phyloP scores from a whole-genome alignment of 2,329 filamentous ascomycete species.

The Thielaviopsis punctulata region DNA sequence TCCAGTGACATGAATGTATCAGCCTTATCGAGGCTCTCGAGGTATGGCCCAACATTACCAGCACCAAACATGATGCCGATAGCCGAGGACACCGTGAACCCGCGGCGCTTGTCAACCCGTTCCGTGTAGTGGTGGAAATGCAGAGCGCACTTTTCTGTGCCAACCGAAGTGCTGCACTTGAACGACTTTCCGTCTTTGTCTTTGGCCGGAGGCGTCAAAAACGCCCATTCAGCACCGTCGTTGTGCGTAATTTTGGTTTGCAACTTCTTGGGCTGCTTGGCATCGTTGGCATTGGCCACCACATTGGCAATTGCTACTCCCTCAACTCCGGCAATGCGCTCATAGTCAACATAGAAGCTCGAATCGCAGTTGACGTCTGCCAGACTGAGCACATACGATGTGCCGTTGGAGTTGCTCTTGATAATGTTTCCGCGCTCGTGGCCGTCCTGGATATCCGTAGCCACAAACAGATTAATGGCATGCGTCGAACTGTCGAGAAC shows the following conservation, averaged over 20 bases:
- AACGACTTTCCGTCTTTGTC: conserved; percentile 57
- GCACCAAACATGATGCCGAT: conserved; percentile 81
- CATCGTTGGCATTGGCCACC: conserved; percentile 55
- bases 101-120: conserved; percentile 61
- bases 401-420: conserved; percentile 98
- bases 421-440: conserved; percentile 71
- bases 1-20: conserved; percentile 86
- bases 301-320: conserved; percentile 78
- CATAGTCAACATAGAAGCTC: conserved; percentile 75
- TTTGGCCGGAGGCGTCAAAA: conserved; percentile 52
- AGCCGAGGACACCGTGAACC: conserved; percentile 74
- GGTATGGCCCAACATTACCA: conserved; percentile 67
- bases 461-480: conserved; percentile 85
- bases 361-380: conserved; percentile 66
- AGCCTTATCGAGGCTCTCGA: conserved; percentile 51
- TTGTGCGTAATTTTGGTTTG: conserved; percentile 93
- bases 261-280: conserved; percentile 56
- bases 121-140: conserved; percentile 96
- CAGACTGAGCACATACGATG: conserved; percentile 76
- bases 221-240: conserved; percentile 76
- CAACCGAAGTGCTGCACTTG: conserved; percentile 42
- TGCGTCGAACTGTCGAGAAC: conserved; percentile 90
- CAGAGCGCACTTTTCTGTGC: conserved; percentile 56
- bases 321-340: conserved; percentile 84
- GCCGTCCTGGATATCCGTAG: conserved; percentile 47